Evolutionary conservation across 805 yeast species (phyloP).

Genomic region (Candida qinlingensis): DNA sequence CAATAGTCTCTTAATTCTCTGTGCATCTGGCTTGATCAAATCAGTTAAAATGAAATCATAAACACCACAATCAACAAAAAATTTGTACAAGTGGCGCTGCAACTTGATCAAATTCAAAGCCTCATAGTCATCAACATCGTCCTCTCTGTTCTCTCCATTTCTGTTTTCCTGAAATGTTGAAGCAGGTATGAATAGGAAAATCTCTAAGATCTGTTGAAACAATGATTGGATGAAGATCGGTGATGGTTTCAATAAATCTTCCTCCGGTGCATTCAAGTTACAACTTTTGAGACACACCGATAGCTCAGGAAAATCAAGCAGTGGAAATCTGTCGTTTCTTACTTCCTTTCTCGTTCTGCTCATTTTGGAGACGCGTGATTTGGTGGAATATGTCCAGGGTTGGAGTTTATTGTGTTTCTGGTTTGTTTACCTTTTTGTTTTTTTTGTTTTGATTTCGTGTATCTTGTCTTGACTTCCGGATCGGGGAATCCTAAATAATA

Average conservation of each 20-base stretch:
- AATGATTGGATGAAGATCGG: constrained; percentile 48
- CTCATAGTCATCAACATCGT: constrained; percentile 30
- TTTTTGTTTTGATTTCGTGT: constrained; percentile 10
- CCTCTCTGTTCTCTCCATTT: constrained; percentile 12
- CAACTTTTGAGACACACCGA: constrained; percentile 56
- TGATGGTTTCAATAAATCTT: constrained; percentile 52
- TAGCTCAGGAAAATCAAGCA: constrained; percentile 55
- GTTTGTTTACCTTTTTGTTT: constrained; percentile 2
- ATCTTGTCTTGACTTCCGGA: constrained; percentile 11
- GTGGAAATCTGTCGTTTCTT: constrained; percentile 50
- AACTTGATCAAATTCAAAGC: constrained; percentile 49
- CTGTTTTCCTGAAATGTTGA: constrained; percentile 4
- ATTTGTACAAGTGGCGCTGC: constrained; percentile 54
- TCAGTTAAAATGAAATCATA: constrained; percentile 73
- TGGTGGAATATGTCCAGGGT: neutral
- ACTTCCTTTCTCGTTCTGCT: constrained; percentile 2
- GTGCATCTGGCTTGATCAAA: constrained; percentile 70
- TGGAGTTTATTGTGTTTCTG: neutral
- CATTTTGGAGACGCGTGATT: neutral
- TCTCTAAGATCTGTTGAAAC: constrained; percentile 56
- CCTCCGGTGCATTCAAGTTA: constrained; percentile 57
- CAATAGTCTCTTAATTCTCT: constrained; percentile 55
- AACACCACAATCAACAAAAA: constrained; percentile 69
- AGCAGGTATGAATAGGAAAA: constrained; percentile 45
- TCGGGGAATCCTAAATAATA: neutral